Base-by-base conservation (phyloP, 2,329 filamentous ascomycete genomes). In the Alternaria ethzedia region DNA sequence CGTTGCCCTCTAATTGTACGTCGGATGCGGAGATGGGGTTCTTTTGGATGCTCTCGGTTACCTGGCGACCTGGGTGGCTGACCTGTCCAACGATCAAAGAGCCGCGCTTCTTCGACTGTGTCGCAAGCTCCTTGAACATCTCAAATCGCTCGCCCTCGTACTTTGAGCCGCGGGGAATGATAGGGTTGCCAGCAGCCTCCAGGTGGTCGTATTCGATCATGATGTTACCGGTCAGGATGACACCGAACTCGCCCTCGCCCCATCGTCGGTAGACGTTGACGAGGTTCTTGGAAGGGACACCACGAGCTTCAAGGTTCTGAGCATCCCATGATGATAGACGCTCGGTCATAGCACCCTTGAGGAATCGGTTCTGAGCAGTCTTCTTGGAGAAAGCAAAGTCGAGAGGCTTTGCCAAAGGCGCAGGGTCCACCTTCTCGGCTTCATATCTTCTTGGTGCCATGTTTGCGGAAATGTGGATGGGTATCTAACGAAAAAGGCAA, bases 261-360 rank as follows among this genome's bases (percentile, higher is more conserved):
- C 88, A 91, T 65, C 84, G 78, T 36, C 68, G 65, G 65, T 80
- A 80, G 52, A 83, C 81, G 77, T 91, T 91, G 44, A 88, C 79
- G 56, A 85, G 85, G 58, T 85, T 80, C 66, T 84, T 82, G 12
- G 82, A 82, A 7, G 87, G 85, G 5, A 89, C 78, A 23, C 86
- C 85, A 45, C 89, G 84, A 4, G 82, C 82, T 21, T 83, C 77
- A 9, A 86, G 69, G 59, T 87, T 82, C 23, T 83, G 83, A 7
- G 85, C 81, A 61, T 86, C 83, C 87, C 87, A 91, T 6, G 85
- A 87, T 0, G 88, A 86, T 13, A 91, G 79, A 8, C 85, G 82
- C 75, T 92, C 90, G 2, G 86, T 87, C 89, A 91, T 91, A 45
- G 90, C 86, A 6, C 82, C 88, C 77, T 91, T 91, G 67, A 91